These are phyloP conservation scores for Stephanodiscus minutulus DNA, from an alignment of 108 stramenopile species.

Conservation along the genomic window DNA sequence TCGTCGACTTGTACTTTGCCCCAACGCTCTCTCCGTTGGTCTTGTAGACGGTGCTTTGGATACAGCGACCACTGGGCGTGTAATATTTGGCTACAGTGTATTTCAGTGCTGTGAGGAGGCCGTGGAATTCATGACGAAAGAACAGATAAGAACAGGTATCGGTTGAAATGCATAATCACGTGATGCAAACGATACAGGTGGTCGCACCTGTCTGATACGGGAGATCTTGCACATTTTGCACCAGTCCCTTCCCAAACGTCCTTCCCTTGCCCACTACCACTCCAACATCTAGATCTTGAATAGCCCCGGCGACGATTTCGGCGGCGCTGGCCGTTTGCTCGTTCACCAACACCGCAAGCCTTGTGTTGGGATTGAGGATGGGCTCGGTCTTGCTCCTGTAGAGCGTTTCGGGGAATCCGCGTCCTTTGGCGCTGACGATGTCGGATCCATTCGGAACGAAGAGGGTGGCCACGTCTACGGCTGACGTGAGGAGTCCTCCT, in stretches of 20 bases:
- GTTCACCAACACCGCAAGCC: constrained; percentile 91
- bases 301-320: constrained; percentile 95
- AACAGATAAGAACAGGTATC: constrained; percentile 24
- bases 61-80: constrained; percentile 87
- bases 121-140: too few species aligned
- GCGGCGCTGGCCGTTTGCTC: constrained; percentile 91
- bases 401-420: constrained; percentile 86
- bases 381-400: constrained; percentile 87
- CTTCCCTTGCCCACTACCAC: constrained; percentile 89
- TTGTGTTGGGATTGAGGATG: constrained; percentile 70
- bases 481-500: constrained; percentile 91
- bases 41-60: constrained; percentile 89
- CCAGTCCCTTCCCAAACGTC: constrained; percentile 97
- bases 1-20: constrained; percentile 56
- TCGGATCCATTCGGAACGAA: constrained; percentile 91
- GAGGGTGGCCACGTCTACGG: constrained; percentile 90
- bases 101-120: constrained; percentile 78
- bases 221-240: constrained; percentile 93
- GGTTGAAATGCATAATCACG: neutral
- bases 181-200: neutral
- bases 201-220: constrained; percentile 63
- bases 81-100: constrained; percentile 98
- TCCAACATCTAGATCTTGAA: constrained; percentile 95
- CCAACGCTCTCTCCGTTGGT: constrained; percentile 44
- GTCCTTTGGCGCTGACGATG: constrained; percentile 90